phyloP scores from a whole-genome alignment of 2,329 filamentous ascomycete genomes.

The Microdochium bolleyi region DNA sequence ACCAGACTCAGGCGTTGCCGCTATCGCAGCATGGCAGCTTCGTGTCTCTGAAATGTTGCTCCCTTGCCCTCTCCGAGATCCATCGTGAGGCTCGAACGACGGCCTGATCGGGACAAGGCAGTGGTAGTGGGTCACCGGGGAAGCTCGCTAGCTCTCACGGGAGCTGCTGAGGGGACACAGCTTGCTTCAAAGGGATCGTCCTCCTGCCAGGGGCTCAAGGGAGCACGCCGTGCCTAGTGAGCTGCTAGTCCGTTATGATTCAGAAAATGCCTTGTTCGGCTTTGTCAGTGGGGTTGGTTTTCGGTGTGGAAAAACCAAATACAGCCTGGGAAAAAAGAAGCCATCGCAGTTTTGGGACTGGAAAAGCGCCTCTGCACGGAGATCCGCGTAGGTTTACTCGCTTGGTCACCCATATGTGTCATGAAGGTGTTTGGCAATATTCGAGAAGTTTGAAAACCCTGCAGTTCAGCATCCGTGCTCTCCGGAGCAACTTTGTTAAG shows the following conservation, averaged over 20 bases:
- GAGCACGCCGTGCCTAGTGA: not conserved
- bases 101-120: not conserved
- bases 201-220: not conserved
- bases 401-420: too few relatives aligned
- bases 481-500: too few relatives aligned
- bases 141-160: not conserved
- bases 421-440: too few relatives aligned
- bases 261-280: not conserved
- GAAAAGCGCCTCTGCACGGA: not conserved
- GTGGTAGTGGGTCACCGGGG: not conserved
- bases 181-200: not conserved
- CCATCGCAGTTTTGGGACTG: not conserved
- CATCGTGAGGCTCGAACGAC: not conserved
- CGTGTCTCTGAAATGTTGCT: not conserved
- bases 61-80: not conserved
- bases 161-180: not conserved
- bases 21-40: not conserved
- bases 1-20: not conserved
- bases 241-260: not conserved
- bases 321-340: not conserved
- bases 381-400: not conserved
- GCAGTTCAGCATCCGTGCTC: too few relatives aligned
- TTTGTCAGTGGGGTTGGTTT: not conserved
- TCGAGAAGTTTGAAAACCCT: too few relatives aligned
- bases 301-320: not conserved